Evolutionary conservation across 1,139 yeast genomes (phyloP), one percentile per base, ranked within the genome.

Genomic region (Geotrichum siamense): DNA sequence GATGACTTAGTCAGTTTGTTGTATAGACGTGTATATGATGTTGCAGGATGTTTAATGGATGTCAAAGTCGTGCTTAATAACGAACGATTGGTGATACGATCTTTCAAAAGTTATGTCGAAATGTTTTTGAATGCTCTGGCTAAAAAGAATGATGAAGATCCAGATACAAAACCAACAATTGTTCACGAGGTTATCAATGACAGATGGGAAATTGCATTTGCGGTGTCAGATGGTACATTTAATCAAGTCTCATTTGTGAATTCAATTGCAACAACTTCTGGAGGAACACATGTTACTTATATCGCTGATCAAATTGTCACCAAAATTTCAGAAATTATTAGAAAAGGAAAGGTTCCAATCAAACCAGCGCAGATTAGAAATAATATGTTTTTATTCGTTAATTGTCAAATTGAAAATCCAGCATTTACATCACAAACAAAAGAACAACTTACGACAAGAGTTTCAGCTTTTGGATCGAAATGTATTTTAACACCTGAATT

Each of bases 381-480:
- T 62, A 84, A 87, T 63, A 83, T 91, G 81, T 91, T 91, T 58
- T 60, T 93, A 33, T 93, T 93, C 57, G 72, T 93, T 53, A 93
- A 93, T 62, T 87, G 96, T 72, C 71, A 89, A 54, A 79, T 93
- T 63, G 96, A 87, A 61, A 93, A 93, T 56, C 98, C 98, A 0
- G 94, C 97, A 0, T 93, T 93, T 60, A 89, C 96, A 0, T 89
- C 98, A 0, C 98, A 93, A 67, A 93, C 98, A 0, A 93, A 93
- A 59, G 98, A 93, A 61, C 96, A 89, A 60, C 70, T 93, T 55
- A 89, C 96, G 12, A 86, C 97, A 1, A 82, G 91, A 59, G 78
- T 79, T 0, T 72, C 83, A 29, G 94, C 89, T 53, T 93, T 91
- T 67, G 97, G 96, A 30, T 85, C 96, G 10, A 80, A 78, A 51